These are phyloP conservation scores for Fennellomyces sp. DNA, from an alignment of 371 early-diverging fungal genomes.

Conservation along the genomic window DNA sequence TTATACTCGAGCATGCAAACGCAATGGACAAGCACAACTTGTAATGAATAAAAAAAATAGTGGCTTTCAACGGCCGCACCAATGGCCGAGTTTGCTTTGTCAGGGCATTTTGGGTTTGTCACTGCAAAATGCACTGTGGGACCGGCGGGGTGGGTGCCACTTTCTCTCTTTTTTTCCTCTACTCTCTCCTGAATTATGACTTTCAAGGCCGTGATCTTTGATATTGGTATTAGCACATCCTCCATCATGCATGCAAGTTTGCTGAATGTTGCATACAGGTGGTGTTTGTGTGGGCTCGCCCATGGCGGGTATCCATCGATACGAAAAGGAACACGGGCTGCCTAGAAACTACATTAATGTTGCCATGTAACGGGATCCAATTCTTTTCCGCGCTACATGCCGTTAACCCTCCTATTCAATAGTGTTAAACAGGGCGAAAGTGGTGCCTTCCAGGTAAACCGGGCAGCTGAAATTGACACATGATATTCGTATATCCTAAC, in stretches of 20 bases:
- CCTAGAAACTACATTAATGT: slow-evolving; percentile 84
- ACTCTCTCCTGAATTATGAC: slow-evolving; percentile 4
- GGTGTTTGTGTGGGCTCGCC: slow-evolving; percentile 87
- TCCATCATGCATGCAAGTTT: too few relatives aligned
- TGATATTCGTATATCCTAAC: slow-evolving; percentile 18
- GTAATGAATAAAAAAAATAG: too few relatives aligned
- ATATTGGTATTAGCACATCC: slow-evolving; percentile 1
- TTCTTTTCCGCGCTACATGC: background rate
- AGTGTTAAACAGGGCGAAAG: slow-evolving; percentile 55
- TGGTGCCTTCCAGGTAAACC: slow-evolving; percentile 69
- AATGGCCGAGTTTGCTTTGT: slow-evolving; percentile 1
- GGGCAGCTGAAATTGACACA: background rate
- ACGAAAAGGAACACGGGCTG: slow-evolving; percentile 65
- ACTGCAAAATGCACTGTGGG: background rate
- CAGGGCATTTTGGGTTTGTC: background rate
- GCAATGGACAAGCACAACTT: too few relatives aligned
- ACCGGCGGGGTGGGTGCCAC: background rate
- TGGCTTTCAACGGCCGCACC: background rate
- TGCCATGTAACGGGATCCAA: slow-evolving; percentile 58
- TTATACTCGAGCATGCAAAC: too few relatives aligned
- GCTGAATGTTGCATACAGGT: slow-evolving; percentile 38
- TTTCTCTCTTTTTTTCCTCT: background rate
- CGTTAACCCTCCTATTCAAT: background rate
- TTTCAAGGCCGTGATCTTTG: slow-evolving; percentile 3
- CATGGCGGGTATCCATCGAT: slow-evolving; percentile 74